Evolutionary conservation across 2,329 filamentous ascomycete genomes (phyloP), one percentile per base, ranked within the genome.

Genomic region (Aspergillus pseudoterreus): DNA sequence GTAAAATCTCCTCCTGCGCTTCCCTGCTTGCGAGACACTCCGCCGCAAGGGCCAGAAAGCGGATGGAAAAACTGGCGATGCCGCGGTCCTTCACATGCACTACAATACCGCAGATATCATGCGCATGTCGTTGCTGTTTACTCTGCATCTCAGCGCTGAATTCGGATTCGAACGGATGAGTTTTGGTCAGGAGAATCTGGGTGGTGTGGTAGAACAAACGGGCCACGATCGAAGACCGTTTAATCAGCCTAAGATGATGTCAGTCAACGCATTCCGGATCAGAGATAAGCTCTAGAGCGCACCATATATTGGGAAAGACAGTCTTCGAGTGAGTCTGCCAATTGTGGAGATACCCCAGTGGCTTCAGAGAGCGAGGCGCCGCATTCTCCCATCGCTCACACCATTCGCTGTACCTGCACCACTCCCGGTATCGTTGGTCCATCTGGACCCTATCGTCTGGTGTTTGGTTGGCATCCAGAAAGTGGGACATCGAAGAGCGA

Each of bases 171-270:
- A 85, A 78, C 0, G 92, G 92, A 66, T 96, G 87, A 19, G 85
- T 85, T 59, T 92, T 88, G 3, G 88, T 83, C 4, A 96, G 80
- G 32, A 96, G 74, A 57, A 88, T 87, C 72, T 92, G 86, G 19
- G 88, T 85, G 0, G 89, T 94, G 66, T 96, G 92, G 66, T 95
- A 96, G 68, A 96, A 91, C 8, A 96, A 78, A 43, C 90, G 83
- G 4, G 88, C 90, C 22, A 95, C 82, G 30, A 94, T 85, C 3
- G 90, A 88, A 3, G 88, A 82, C 51, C 88, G 82, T 70, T 94
- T 94, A 62, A 92, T 84, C 47, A 95, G 78, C 90, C 86, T 89
- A 52, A 6, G 45, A 17, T 49, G 50, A 22, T n/a, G 33, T 56
- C n/a, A 52, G 39, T 49, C 30, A 46, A 14, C 30, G 35, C 30